Conservation (phyloP, 495 filamentous ascomycete species). For the Penicillium antarcticum region DNA sequence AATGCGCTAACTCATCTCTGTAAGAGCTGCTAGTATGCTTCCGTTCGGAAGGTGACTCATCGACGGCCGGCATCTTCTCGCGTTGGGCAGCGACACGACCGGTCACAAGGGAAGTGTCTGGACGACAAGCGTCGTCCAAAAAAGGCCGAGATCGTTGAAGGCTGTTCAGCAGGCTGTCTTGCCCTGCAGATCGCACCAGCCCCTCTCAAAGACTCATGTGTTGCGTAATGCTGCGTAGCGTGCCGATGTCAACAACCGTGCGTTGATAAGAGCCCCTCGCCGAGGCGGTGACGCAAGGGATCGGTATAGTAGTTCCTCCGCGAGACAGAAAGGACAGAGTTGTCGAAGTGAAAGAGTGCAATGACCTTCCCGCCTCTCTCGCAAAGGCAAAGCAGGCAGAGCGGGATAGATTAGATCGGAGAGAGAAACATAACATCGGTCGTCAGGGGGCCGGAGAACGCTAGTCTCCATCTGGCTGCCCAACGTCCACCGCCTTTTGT, state of each 20-base stretch:
- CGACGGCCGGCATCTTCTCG: slow-evolving; percentile 52
- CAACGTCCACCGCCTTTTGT: slow-evolving; percentile 6
- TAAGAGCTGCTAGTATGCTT: slow-evolving; percentile 53
- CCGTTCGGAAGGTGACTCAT: slow-evolving; percentile 61
- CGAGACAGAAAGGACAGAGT: slow-evolving; percentile 14
- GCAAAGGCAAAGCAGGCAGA: slow-evolving; percentile 11
- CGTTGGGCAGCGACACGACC: slow-evolving; percentile 30
- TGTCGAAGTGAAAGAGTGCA: slow-evolving; percentile 2
- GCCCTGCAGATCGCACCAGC: slow-evolving; percentile 3
- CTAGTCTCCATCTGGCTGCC: slow-evolving; percentile 18
- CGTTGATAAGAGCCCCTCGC: slow-evolving; percentile 35
- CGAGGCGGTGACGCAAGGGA: slow-evolving; percentile 42
- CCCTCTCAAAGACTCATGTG: slow-evolving; percentile 15
- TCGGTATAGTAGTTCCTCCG: slow-evolving; percentile 24
- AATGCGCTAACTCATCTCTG: slow-evolving; percentile 80
- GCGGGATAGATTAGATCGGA: slow-evolving; percentile 27
- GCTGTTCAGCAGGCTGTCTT: slow-evolving; percentile 4
- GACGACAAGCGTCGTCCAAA: slow-evolving; percentile 20
- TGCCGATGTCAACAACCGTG: slow-evolving; percentile 22
- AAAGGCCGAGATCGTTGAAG: slow-evolving; percentile 1
- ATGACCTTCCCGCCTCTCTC: slow-evolving; percentile 5
- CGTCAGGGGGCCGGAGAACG: slow-evolving; percentile 24
- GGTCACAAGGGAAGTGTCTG: slow-evolving; percentile 18
- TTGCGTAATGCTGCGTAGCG: slow-evolving; percentile 7
- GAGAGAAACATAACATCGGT: slow-evolving; percentile 19